A percentile compares a stretch with the other conserved stretches of the same genome.
These are phyloP conservation scores for Trichoderma polysporum DNA, from an alignment of 2,329 filamentous ascomycete genomes.

Conservation along the genomic window DNA sequence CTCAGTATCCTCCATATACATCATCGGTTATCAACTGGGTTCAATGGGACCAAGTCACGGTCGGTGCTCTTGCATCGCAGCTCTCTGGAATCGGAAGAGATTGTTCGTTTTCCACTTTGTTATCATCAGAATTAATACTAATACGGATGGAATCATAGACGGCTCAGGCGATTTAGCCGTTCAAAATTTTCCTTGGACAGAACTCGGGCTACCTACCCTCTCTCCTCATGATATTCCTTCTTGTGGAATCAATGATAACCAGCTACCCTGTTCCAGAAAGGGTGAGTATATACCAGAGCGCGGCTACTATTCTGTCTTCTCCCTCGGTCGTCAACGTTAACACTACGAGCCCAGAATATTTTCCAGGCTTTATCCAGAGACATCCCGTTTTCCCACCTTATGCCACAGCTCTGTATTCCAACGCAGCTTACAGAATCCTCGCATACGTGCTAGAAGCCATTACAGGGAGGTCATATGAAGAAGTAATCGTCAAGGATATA, in stretches of 20 bases:
- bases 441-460: constrained; percentile 27
- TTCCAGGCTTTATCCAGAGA: constrained; percentile 22
- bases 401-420: constrained; percentile 27
- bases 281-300: background rate
- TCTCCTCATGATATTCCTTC: constrained; percentile 14
- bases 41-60: constrained; percentile 20
- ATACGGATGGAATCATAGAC: background rate
- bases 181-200: constrained; percentile 6
- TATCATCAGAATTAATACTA: background rate
- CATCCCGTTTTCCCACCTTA: constrained; percentile 24
- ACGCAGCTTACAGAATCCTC: constrained; percentile 27
- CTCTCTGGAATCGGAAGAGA: constrained; percentile 16
- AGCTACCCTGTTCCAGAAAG: background rate
- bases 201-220: background rate
- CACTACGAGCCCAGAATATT: constrained; percentile 20
- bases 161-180: constrained; percentile 10
- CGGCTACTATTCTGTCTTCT: too few relatives aligned
- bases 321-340: background rate
- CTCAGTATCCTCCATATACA: background rate
- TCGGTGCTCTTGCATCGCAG: constrained; percentile 19
- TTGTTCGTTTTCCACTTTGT: background rate
- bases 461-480: constrained; percentile 24
- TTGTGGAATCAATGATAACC: constrained; percentile 18
- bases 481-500: constrained; percentile 7
- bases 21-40: constrained; percentile 1